Conservation (phyloP, 306 rosid genomes). For the Spatholobus suberectus region DNA sequence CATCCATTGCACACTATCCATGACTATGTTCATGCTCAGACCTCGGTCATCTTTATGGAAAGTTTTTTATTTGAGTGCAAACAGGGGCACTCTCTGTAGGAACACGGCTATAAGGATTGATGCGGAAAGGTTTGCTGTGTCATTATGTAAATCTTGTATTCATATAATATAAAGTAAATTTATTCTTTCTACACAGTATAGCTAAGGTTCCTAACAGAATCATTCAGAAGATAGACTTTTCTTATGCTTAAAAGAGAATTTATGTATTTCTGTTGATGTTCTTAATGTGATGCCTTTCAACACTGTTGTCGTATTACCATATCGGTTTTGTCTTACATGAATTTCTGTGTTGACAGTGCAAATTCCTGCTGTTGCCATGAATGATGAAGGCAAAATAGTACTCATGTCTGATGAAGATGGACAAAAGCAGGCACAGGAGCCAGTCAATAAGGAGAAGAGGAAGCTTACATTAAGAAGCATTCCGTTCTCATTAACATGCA, state of each 20-base stretch:
- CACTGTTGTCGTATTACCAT: not conserved
- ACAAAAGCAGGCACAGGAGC: conserved; percentile 51
- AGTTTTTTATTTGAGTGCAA: no score
- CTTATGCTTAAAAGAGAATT: not conserved
- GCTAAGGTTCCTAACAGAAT: not conserved
- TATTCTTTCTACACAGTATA: not conserved
- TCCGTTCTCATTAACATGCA: conserved; percentile 82
- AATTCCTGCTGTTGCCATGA: conserved; percentile 77
- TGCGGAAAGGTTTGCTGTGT: no score
- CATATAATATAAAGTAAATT: no score
- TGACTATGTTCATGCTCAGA: not conserved
- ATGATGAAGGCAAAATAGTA: conserved; percentile 78
- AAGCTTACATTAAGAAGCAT: conserved; percentile 64
- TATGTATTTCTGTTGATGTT: not conserved
- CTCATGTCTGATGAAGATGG: conserved; percentile 65
- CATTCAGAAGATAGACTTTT: not conserved
- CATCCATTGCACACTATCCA: not conserved
- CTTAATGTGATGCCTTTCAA: conserved; percentile 7
- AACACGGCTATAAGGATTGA: no score
- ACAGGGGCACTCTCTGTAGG: not conserved
- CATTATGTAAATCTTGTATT: not conserved
- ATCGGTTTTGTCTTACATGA: not conserved
- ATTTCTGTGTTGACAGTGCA: conserved; percentile 61
- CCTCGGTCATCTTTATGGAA: not conserved
- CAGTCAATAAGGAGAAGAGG: conserved; percentile 73